phyloP scores from a whole-genome alignment of 208 protist genomes.

The Crithidia thermophila region DNA sequence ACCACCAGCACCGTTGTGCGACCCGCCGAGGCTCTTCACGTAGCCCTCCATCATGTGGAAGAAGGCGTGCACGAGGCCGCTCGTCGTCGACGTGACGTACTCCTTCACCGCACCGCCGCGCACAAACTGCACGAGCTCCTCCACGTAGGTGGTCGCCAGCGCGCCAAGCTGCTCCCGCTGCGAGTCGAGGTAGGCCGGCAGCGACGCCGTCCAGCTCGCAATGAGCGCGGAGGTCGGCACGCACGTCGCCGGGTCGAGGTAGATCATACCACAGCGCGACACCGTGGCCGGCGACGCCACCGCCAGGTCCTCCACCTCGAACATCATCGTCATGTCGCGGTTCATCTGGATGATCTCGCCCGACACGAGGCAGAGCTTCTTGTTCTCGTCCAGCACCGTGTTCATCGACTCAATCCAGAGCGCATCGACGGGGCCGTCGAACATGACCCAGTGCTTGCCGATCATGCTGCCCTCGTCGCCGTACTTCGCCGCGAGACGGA shows the following conservation, averaged over 20 bases:
- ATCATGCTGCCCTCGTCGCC: slow-evolving; percentile 78
- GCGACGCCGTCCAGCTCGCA: slow-evolving; percentile 82
- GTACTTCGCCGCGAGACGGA: slow-evolving; percentile 92
- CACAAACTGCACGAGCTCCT: slow-evolving; percentile 84
- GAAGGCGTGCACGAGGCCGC: slow-evolving; percentile 90
- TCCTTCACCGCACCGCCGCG: slow-evolving; percentile 76
- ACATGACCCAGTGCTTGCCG: slow-evolving; percentile 97
- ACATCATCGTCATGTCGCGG: slow-evolving; percentile 97
- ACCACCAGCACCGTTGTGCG: slow-evolving; percentile 21
- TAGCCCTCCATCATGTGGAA: slow-evolving; percentile 95
- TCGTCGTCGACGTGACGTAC: slow-evolving; percentile 95
- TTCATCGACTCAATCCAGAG: slow-evolving; percentile 98
- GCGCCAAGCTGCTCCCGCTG: slow-evolving; percentile 54
- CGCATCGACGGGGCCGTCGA: slow-evolving; percentile 97
- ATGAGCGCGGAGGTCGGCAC: slow-evolving; percentile 72
- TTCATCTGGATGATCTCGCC: slow-evolving; percentile 97
- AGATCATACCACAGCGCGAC: slow-evolving; percentile 98
- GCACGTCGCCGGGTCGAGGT: slow-evolving; percentile 95
- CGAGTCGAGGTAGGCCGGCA: slow-evolving; percentile 82
- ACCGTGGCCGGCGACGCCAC: slow-evolving; percentile 98
- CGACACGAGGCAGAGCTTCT: slow-evolving; percentile 96
- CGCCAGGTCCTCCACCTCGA: slow-evolving; percentile 97
- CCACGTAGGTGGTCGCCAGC: slow-evolving; percentile 86
- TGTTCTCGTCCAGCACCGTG: slow-evolving; percentile 96
- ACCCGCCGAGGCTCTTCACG: slow-evolving; percentile 74